These are phyloP conservation scores for Ettlia oleoabundans DNA, from an alignment of 139 green algal genomes.

Conservation along the genomic window DNA sequence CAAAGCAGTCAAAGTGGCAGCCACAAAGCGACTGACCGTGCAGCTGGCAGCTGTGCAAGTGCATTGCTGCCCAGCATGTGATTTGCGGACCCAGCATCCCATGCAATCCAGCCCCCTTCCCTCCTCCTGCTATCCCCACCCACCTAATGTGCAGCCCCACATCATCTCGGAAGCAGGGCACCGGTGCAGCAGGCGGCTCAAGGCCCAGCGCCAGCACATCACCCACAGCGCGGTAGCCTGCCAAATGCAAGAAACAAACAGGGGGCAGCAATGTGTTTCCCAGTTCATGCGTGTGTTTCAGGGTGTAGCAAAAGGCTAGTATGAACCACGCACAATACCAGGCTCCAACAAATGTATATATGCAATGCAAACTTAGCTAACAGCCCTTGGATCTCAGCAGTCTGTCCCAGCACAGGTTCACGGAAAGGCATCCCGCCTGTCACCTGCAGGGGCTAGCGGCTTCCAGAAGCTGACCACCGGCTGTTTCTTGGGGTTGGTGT, in stretches of 20 bases:
- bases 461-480: conserved; percentile 74
- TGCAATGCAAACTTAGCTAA: not conserved
- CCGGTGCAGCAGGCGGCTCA: conserved; percentile 69
- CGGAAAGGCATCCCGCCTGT: not conserved
- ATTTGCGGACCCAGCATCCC: no score
- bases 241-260: not conserved
- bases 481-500: conserved; percentile 50
- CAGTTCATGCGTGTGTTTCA: no score
- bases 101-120: no score
- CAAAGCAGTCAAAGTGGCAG: no score
- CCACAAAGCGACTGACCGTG: no score
- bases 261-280: no score
- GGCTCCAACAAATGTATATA: no score
- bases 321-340: no score
- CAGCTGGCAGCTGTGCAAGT: no score
- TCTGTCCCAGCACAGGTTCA: not conserved
- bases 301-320: no score
- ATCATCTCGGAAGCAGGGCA: conserved; percentile 72
- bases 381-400: not conserved
- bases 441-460: conserved; percentile 51
- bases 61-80: no score
- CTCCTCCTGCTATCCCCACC: not conserved
- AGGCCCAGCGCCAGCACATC: conserved; percentile 72
- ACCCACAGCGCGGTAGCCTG: conserved; percentile 72
- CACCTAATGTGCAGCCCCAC: conserved; percentile 29